Evolutionary conservation across 768 basidiomycete species (phyloP), one percentile per base, ranked within the genome.

Genomic region (Amanita rimosa): DNA sequence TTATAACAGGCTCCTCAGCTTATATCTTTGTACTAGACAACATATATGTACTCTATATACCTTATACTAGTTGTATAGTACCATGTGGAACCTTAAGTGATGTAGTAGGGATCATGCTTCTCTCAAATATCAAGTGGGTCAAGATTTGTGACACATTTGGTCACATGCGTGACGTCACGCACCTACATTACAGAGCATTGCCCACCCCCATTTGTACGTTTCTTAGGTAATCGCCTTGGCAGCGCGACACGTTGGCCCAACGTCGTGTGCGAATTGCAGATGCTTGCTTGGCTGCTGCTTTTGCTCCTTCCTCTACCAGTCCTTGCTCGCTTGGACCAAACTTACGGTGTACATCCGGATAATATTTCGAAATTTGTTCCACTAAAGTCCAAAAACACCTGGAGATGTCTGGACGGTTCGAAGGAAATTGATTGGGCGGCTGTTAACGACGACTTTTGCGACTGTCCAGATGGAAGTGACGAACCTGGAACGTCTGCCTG

Each of bases 401-500:
- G 91, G 86, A 74, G 67, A 53, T 96, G 92, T 66, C 66, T 95
- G 52, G 84, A 93, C 57, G 85, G 83, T 17, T 82, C 79, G 0
- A 83, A 81, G 58, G 73, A 78, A 53, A 89, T 97, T 54, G 67
- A 82, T 2, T 91, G 83, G 81, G 65, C 68, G 29, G 80, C 85
- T 16, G 81, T 96, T 21, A 96, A 97, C 62, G 90, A 97, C 60
- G 92, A 97, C 64, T 91, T 82, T 58, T 97, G 93, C 60, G 93
- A 97, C 67, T 97, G 93, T 60, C 71, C 73, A 26, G 93, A 96
- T 59, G 92, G 92, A n/a, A 92, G 86, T 54, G 93, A 97, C 55
- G 93, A 97, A 62, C 93, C 93, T 62, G 93, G 93, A 83, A 94
- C 92, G 19, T 78, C 85, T 49, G 92, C 93, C 26, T 96, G 92